Evolutionary conservation across 2,329 filamentous ascomycete species (phyloP).

Genomic region (Xylariaceae sp.): DNA sequence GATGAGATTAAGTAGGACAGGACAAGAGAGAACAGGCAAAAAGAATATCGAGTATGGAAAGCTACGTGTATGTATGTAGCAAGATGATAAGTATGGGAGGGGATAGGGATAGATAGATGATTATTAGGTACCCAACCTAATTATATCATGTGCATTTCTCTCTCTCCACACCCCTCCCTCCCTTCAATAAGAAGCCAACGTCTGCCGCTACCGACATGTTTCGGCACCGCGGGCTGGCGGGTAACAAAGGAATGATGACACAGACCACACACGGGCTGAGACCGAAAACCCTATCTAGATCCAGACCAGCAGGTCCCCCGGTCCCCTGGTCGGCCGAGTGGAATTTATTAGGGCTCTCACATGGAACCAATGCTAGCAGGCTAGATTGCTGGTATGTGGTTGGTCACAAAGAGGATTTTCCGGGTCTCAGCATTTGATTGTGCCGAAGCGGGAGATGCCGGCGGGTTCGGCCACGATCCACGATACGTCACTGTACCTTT

Average conservation of each 20-base stretch:
- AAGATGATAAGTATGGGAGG: too few relatives aligned
- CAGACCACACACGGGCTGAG: constrained; percentile 25
- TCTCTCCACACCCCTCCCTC: not conserved
- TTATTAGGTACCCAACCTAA: too few relatives aligned
- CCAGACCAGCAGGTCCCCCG: constrained; percentile 10
- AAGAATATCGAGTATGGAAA: not conserved
- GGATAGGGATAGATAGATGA: too few relatives aligned
- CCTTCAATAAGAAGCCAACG: not conserved
- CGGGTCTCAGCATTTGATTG: constrained; percentile 34
- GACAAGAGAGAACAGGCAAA: not conserved
- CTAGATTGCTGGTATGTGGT: constrained; percentile 4
- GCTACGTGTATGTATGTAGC: too few relatives aligned
- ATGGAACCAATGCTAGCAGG: too few relatives aligned
- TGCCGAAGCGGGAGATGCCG: constrained; percentile 38
- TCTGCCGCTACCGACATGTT: not conserved
- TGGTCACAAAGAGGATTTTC: constrained; percentile 39
- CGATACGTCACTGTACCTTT: constrained; percentile 28
- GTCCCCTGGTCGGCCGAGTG: constrained; percentile 27
- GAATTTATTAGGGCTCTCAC: constrained; percentile 26
- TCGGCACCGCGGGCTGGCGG: constrained; percentile 22
- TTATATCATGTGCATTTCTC: not conserved
- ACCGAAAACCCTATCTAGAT: constrained; percentile 18
- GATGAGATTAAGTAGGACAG: not conserved
- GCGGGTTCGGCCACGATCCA: constrained; percentile 27
- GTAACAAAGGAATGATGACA: constrained; percentile 23